Base-by-base conservation (phyloP, 2,329 filamentous ascomycete genomes). In the Phyllosticta capitalensis region DNA sequence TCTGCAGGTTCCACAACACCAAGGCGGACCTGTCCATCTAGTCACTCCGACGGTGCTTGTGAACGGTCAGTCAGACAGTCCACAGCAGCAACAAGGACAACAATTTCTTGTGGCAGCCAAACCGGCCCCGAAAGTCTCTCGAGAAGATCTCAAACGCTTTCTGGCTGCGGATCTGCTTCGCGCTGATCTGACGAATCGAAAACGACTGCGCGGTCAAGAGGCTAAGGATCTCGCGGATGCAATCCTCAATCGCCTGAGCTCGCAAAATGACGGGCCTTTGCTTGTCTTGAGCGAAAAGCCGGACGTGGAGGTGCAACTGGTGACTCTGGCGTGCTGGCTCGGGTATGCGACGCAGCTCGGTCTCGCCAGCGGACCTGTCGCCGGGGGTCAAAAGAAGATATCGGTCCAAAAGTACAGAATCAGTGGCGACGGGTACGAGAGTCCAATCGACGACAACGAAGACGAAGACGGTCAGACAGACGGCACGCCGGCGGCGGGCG, bases 1-100 rank as follows among this genome's bases (percentile, higher is more conserved):
- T 20, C 73, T 87, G 0, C 84, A 87, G 65, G 84, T 87, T 0
- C 84, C 85, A 7, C 78, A 84, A 64, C 79, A 85, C 61, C 74
- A 79, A 19, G 78, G 83, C 0, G 83, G 83, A 0, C 78, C 81
- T 2, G 83, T 88, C 0, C 77, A 83, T 60, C 74, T 88, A 14
- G 84, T 85, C 22, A 88, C 85, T 1, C 81, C 81, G 0, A 77
- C 79, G 9, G 71, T 82, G 1, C 74, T 82, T 7, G 75, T 83
- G 21, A 83, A 82, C 54, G 81, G 80, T 54, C 75, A 79, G 64
- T 57, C 57, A 12, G 54, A 60, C 55, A 60, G 58, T 33, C 58
- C 58, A 6, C 53, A 56, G 26, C 30, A 30, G 52, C 54, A 60
- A 65, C 72, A 54, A 65, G 71, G 50, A 62, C 63, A 7, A 3